Percentiles rank a stretch among this genome's conserved stretches.
Conservation (phyloP, 2,329 filamentous ascomycete species). For the Aspergillus niger region DNA sequence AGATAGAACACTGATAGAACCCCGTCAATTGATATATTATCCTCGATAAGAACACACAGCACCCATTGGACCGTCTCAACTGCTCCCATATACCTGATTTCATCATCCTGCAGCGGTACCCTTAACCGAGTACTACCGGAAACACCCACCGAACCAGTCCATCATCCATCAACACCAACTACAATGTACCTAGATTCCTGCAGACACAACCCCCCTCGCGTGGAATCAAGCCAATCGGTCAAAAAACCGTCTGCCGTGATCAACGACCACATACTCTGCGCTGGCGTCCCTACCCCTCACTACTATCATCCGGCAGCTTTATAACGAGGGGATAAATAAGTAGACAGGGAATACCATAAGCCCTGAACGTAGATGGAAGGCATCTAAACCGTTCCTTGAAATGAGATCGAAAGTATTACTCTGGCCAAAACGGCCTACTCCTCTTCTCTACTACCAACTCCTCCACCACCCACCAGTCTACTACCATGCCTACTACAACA, state of each 20-base stretch:
- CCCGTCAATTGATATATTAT: neutral
- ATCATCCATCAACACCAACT: neutral
- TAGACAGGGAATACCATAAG: too few relatives aligned
- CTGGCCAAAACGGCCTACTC: constrained; percentile 8
- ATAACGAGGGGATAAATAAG: constrained; percentile 4
- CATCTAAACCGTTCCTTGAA: neutral
- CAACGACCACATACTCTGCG: neutral
- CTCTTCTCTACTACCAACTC: neutral
- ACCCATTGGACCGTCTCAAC: too few relatives aligned
- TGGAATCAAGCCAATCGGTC: neutral
- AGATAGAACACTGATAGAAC: neutral
- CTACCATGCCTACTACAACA: neutral
- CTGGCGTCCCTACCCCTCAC: neutral
- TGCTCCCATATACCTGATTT: neutral
- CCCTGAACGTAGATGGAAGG: neutral
- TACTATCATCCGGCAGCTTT: neutral
- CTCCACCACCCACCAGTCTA: neutral
- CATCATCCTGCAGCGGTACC: constrained; percentile 6
- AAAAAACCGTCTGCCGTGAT: neutral
- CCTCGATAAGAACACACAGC: neutral
- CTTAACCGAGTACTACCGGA: constrained; percentile 10
- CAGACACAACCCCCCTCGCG: neutral
- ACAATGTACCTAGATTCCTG: neutral
- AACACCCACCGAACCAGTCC: neutral
- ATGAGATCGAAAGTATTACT: constrained; percentile 4